Evolutionary conservation across 441 rosid species (phyloP).

Genomic region (Mallotus repandus): DNA sequence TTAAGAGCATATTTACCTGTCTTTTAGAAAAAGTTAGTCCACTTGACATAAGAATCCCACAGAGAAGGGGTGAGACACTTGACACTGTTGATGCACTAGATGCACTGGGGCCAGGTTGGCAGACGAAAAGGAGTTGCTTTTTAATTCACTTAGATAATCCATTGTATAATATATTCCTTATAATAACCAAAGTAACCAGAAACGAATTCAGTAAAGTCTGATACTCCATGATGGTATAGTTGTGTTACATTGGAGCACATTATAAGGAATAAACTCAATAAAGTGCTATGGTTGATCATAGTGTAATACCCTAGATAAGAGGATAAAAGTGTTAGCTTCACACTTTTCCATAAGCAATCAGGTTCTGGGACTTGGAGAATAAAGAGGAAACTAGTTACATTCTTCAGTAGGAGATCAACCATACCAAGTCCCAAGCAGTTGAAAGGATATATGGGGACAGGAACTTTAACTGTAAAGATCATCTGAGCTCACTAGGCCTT

Average conservation of each 20-base stretch:
- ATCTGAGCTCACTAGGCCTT: background rate
- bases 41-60: background rate
- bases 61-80: background rate
- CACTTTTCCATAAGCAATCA: background rate
- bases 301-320: no score
- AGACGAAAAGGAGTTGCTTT: background rate
- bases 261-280: background rate
- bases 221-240: no score
- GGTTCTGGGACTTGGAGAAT: background rate
- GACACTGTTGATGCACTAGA: background rate
- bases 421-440: background rate
- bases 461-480: background rate
- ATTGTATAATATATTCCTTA: background rate
- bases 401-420: background rate
- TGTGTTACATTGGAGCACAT: background rate
- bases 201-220: background rate
- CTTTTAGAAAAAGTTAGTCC: background rate
- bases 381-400: background rate
- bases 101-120: conserved; percentile 5
- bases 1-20: background rate
- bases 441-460: background rate
- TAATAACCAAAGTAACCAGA: background rate
- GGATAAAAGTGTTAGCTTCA: no score
- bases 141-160: background rate
- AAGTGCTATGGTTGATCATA: background rate